Conservation (phyloP, 768 basidiomycete species). For the Collybia sordida region DNA sequence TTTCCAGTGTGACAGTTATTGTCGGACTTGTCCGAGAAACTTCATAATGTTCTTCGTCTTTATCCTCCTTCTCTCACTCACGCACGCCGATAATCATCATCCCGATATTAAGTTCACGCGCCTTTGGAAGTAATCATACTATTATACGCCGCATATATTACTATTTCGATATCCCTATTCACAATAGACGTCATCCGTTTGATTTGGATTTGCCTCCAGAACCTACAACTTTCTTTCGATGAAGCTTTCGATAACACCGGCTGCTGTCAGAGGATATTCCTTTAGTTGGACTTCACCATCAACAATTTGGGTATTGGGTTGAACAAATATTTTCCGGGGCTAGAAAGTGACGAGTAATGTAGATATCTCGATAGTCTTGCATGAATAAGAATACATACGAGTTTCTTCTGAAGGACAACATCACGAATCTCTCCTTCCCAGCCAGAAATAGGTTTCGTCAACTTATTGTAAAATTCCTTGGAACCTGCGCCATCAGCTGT, state of each 20-base stretch:
- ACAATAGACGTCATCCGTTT: slow-evolving; percentile 10
- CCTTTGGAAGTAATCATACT: slow-evolving; percentile 10
- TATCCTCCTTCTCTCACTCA: slow-evolving; percentile 5
- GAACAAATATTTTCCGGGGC: slow-evolving; percentile 85
- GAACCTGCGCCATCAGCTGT: slow-evolving; percentile 82
- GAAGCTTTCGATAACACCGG: slow-evolving; percentile 79
- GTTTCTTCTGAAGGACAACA: slow-evolving; percentile 76
- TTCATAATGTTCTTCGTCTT: slow-evolving; percentile 30
- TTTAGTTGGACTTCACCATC: slow-evolving; percentile 70
- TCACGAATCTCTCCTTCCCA: slow-evolving; percentile 80
- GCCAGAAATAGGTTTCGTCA: slow-evolving; percentile 69
- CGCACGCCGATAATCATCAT: slow-evolving; percentile 9
- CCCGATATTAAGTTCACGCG: slow-evolving; percentile 7
- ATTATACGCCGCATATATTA: slow-evolving; percentile 4
- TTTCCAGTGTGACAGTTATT: slow-evolving; percentile 64
- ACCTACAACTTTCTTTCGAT: slow-evolving; percentile 63
- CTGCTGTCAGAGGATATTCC: slow-evolving; percentile 74
- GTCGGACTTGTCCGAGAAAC: slow-evolving; percentile 70
- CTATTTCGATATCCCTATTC: slow-evolving; percentile 10
- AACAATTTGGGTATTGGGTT: slow-evolving; percentile 74
- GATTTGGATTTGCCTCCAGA: slow-evolving; percentile 1
- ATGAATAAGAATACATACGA: slow-evolving; percentile 39
- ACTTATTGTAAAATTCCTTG: slow-evolving; percentile 73
- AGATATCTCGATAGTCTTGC: background rate
- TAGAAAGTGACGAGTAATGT: slow-evolving; percentile 26